Base-by-base conservation (phyloP, 495 filamentous ascomycete species). In the Sphaerosporella brunnea region DNA sequence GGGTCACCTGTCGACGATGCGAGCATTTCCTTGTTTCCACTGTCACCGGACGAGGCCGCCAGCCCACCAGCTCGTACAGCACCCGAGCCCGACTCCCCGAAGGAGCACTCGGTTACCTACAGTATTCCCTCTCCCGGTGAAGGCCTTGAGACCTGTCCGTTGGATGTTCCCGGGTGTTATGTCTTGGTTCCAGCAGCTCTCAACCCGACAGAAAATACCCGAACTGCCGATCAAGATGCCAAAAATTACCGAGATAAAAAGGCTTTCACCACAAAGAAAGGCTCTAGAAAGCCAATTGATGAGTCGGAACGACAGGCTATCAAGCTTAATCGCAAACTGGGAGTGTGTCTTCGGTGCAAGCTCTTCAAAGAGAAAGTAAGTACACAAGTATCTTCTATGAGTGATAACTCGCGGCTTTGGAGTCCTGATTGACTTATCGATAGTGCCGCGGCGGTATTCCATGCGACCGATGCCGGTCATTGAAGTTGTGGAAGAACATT, bases 351-450 rank as follows among this genome's bases (percentile, higher is more conserved):
- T 25, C 45, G 57, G n/a, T 60, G 57, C 30, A 60, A 60, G 45
- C 48, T 56, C 47, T 60, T 60, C 26, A 60, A 60, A 38, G 57
- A 60, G 54, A 60, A 47, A 34, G 57, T 60, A 60, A 26, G 40
- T 13, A 5, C 28, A n/a, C n/a, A n/a, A n/a, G n/a, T n/a, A n/a
- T n/a, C n/a, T n/a, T n/a, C n/a, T n/a, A n/a, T n/a, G n/a, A n/a
- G n/a, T n/a, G n/a, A n/a, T n/a, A n/a, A n/a, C n/a, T n/a, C n/a
- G n/a, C n/a, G n/a, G n/a, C n/a, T n/a, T n/a, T n/a, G n/a, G n/a
- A n/a, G n/a, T n/a, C n/a, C n/a, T n/a, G n/a, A n/a, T n/a, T n/a
- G n/a, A n/a, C n/a, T n/a, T n/a, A n/a, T n/a, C n/a, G n/a, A 5
- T 43, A 60, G 57, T 60, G 57, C 21, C 50, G 57, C 16, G 57